Percentiles rank a stretch among this genome's conserved stretches.
phyloP scores from a whole-genome alignment of 2,329 filamentous ascomycete species.

The Pseudogymnoascus sp. region DNA sequence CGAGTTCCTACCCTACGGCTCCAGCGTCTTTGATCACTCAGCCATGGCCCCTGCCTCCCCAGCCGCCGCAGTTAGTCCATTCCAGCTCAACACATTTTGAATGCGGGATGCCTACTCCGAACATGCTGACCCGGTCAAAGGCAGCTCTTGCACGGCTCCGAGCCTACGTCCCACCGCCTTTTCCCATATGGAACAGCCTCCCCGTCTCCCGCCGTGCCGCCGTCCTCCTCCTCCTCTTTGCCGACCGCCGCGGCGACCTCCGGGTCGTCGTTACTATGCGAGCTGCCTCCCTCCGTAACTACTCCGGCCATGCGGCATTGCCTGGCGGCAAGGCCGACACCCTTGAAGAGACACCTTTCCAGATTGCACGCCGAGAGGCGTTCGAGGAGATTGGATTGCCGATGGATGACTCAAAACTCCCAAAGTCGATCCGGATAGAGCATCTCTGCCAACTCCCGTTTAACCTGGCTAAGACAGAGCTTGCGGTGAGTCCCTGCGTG shows the following conservation, averaged over 20 bases:
- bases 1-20: constrained; percentile 2
- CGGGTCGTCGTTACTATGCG: constrained; percentile 64
- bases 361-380: constrained; percentile 83
- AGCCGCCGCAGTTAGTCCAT: constrained; percentile 24
- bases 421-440: constrained; percentile 74
- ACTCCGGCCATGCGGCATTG: constrained; percentile 81
- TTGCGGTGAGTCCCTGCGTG: constrained; percentile 69
- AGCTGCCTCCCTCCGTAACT: constrained; percentile 54
- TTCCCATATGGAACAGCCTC: constrained; percentile 54
- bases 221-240: constrained; percentile 81
- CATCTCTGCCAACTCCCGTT: constrained; percentile 79
- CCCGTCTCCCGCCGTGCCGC: constrained; percentile 67
- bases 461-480: constrained; percentile 64
- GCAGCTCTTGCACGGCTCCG: constrained; percentile 48
- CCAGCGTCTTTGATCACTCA: constrained; percentile 24
- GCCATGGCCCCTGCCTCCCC: constrained; percentile 29
- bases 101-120: constrained; percentile 2
- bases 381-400: constrained; percentile 91
- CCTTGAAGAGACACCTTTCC: constrained; percentile 54
- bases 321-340: constrained; percentile 68
- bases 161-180: constrained; percentile 53
- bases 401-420: constrained; percentile 59
- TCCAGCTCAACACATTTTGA: constrained; percentile 1
- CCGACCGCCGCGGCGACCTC: constrained; percentile 73
- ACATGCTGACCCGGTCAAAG: constrained; percentile 17